Evolutionary conservation across 176 grass and related monocot genomes (phyloP), one percentile per base, ranked within the genome.

Genomic region (Triticum turgidum): DNA sequence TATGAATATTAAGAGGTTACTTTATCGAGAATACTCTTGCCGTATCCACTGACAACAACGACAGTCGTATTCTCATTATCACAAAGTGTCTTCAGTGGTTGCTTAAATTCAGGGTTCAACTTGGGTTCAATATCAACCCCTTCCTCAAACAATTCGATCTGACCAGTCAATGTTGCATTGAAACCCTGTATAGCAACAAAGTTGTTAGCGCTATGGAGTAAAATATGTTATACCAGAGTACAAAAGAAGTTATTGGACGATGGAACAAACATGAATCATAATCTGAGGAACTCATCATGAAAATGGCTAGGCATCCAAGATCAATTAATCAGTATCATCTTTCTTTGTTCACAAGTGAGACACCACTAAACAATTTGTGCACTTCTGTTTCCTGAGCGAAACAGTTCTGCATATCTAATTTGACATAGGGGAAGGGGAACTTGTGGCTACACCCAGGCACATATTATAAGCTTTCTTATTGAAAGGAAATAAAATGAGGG

Each of bases 31-130:
- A 98, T 82, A 76, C 82, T 96, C 85, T 82, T 92, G 58, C 95
- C 92, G 61, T 92, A 90, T 78, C 96, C 93, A 84, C 96, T 98
- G 10, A 98, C 90, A 79, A 98, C 90, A 82, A 98, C 88, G 21
- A 98, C 93, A 69, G 96, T 98, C 35, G 96, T 98, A 25, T 27
- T 62, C 80, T 85, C 83, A 85, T 96, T 90, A 32, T 91, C 87
- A 56, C 96, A 92, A 61, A 98, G 93, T 9, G 84, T 82, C 65
- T 89, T 79, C 84, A 98, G 52, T 33, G 93, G 61, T 21, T 21
- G 66, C 80, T 98, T 98, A 51, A 96, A 88, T 11, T 89, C 91
- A n/a, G 96, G 93, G 73, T 98, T 90, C 90, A 98, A 89, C 83
- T 98, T 98, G 61, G 91, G 92, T 71, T 95, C 91, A 49, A 88